Conservation (phyloP, 2,329 filamentous ascomycete genomes). For the Verruconis gallopava region DNA sequence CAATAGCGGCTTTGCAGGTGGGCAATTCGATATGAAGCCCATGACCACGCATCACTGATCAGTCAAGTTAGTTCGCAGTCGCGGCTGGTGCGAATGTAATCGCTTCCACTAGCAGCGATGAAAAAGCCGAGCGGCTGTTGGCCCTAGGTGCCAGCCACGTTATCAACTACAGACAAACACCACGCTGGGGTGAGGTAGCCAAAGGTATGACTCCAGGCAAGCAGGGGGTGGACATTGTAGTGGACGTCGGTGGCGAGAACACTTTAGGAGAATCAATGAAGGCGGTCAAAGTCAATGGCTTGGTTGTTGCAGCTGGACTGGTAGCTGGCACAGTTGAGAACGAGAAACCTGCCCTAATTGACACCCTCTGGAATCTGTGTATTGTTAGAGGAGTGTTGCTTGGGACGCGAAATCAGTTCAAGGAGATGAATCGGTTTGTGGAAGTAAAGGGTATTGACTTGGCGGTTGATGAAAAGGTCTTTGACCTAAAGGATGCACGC, state of each 20-base stretch:
- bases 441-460: constrained; percentile 35
- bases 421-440: constrained; percentile 40
- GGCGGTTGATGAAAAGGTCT: constrained; percentile 35
- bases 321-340: constrained; percentile 26
- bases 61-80: background rate
- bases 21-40: constrained; percentile 20
- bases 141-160: constrained; percentile 38
- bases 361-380: constrained; percentile 36
- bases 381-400: constrained; percentile 36
- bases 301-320: constrained; percentile 40
- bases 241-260: constrained; percentile 41
- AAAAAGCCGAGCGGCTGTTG: constrained; percentile 35
- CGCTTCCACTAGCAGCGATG: constrained; percentile 42
- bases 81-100: constrained; percentile 29
- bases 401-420: constrained; percentile 35
- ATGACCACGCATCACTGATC: background rate
- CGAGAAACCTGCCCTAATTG: constrained; percentile 30
- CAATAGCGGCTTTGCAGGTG: constrained; percentile 48
- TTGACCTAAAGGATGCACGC: constrained; percentile 32
- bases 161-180: constrained; percentile 43
- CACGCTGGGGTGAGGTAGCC: constrained; percentile 39
- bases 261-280: constrained; percentile 42
- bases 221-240: constrained; percentile 40
- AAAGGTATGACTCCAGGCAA: constrained; percentile 31
- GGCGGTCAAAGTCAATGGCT: constrained; percentile 41